Base-by-base conservation (phyloP, 164 flowering plant genomes). In the Malania oleifera region DNA sequence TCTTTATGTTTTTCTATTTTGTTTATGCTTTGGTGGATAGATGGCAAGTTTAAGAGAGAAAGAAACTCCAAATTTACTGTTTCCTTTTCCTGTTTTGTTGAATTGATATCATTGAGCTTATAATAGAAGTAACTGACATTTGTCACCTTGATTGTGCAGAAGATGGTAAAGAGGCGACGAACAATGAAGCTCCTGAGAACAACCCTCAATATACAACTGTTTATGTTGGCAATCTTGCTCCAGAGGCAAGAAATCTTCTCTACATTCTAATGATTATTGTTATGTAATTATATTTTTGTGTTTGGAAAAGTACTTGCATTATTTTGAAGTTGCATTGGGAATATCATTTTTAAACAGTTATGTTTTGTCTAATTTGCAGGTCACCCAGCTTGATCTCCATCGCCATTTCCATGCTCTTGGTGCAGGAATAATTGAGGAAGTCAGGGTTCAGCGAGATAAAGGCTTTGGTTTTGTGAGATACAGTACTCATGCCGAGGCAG, bases 381-480 rank as follows among this genome's bases (percentile, higher is more conserved):
- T 82, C 7, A 82, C 86, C 10, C 99, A 91, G 70, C 78, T 78
- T 65, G 99, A 95, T 49, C 91, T 91, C 20, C 99, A 95, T 63
- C 90, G 95, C 39, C 95, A 89, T 69, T 95, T 95, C 66, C 86
- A 95, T 73, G 62, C 74, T 17, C 84, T 95, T 62, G 96, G 95
- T 55, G 96, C 96, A 66, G 99, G 99, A 45, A 77, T 77, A n/a
- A 82, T 95, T 71, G 98, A 95, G 74, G 99, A 95, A 74, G 96
- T 95, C 25, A 78, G 97, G 12, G 71, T 95, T 28, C 97, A 95
- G 65, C 83, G 96, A 51, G 97, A 95, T 37, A 88, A 95, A 59
- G 99, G 99, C 17, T 95, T 95, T 82, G 99, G 99, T 38, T 95
- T 95, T 77, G 91, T 95, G 47, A 81, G 99, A 70, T 95, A 81